phyloP scores from a whole-genome alignment of 1,284 basidiomycete species.

The Cryptococcus sp. region DNA sequence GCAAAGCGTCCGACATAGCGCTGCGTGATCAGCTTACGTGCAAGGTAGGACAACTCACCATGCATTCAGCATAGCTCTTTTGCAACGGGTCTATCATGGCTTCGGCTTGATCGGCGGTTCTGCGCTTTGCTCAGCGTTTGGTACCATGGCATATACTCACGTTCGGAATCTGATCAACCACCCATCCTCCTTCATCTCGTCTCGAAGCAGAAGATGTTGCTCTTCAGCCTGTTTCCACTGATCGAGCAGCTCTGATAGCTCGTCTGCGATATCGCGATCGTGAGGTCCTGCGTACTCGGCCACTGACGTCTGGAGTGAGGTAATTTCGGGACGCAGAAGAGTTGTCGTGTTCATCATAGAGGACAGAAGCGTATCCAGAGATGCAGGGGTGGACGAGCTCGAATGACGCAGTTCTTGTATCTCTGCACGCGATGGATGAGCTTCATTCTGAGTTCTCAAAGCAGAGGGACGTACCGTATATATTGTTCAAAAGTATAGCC shows the following conservation, averaged over 20 bases:
- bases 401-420: conserved; percentile 44
- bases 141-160: conserved; percentile 58
- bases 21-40: conserved; percentile 18
- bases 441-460: too few species aligned
- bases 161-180: conserved; percentile 93
- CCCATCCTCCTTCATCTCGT: conserved; percentile 93
- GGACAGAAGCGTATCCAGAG: conserved; percentile 36
- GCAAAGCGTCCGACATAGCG: conserved; percentile 36
- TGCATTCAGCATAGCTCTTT: conserved; percentile 57
- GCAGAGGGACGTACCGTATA: conserved; percentile 28
- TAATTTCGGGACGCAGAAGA: conserved; percentile 14
- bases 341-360: conserved; percentile 18
- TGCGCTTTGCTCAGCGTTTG: conserved; percentile 8
- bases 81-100: conserved; percentile 95
- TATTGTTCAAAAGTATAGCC: conserved; percentile 27
- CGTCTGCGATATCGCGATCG: conserved; percentile 5
- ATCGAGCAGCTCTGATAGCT: conserved; percentile 26
- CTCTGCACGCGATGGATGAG: conserved; percentile 11
- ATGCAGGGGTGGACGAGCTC: conserved; percentile 53
- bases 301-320: conserved; percentile 1
- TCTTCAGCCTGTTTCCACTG: conserved; percentile 80
- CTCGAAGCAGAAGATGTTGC: conserved; percentile 76
- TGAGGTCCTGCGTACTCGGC: neutral
- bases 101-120: conserved; percentile 72
- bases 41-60: conserved; percentile 22